Percentiles rank a stretch among this genome's conserved stretches.
These are phyloP conservation scores for Vanderwaltozyma polyspora DNA, from an alignment of 805 yeast genomes.

Conservation along the genomic window DNA sequence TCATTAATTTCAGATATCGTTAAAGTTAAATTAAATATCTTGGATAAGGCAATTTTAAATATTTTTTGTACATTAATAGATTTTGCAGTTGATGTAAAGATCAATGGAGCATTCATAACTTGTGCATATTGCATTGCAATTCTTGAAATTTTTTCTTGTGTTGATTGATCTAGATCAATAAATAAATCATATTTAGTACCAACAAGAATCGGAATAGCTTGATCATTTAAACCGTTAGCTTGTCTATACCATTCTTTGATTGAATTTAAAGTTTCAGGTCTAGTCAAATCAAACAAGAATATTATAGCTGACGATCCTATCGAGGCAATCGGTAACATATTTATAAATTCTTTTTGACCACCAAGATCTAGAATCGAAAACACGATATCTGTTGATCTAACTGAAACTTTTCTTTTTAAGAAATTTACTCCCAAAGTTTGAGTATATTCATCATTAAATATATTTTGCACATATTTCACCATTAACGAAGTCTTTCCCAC, in stretches of 20 bases:
- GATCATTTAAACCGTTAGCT: conserved; percentile 77
- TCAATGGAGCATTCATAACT: conserved; percentile 77
- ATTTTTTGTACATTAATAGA: conserved; percentile 90
- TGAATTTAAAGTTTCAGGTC: conserved; percentile 77
- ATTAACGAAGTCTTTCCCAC: conserved; percentile 92
- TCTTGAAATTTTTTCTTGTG: conserved; percentile 73
- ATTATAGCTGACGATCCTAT: conserved; percentile 86
- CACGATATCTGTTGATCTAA: conserved; percentile 77
- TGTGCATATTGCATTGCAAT: conserved; percentile 76
- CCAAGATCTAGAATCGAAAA: conserved; percentile 95
- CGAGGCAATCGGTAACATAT: conserved; percentile 88
- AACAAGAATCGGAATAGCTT: conserved; percentile 81
- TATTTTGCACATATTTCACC: conserved; percentile 95
- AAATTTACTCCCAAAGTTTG: conserved; percentile 93
- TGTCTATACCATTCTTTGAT: conserved; percentile 92
- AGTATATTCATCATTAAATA: conserved; percentile 82
- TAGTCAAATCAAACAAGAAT: conserved; percentile 81
- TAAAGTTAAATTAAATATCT: conserved; percentile 77
- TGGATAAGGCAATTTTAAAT: conserved; percentile 80
- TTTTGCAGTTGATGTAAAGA: conserved; percentile 85
- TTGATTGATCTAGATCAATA: conserved; percentile 63
- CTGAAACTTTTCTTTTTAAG: conserved; percentile 79
- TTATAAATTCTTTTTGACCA: conserved; percentile 88
- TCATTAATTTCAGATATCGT: conserved; percentile 74
- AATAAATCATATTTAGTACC: conserved; percentile 92